These are phyloP conservation scores for Vitis amurensis DNA, from an alignment of 164 flowering plant species.

Conservation along the genomic window DNA sequence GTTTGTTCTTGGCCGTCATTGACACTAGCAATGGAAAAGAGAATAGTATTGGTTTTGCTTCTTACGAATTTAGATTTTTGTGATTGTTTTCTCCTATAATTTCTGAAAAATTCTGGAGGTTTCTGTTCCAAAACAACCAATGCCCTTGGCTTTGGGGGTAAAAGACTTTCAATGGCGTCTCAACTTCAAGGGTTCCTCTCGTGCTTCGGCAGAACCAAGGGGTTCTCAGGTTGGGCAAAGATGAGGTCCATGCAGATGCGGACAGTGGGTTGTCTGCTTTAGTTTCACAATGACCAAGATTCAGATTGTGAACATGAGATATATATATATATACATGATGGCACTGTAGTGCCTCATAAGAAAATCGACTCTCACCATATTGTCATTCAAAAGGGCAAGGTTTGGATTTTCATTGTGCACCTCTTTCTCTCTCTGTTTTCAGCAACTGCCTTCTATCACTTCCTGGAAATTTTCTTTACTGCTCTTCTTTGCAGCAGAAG, in stretches of 20 bases:
- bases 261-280: too few relatives aligned
- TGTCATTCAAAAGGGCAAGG: conserved; percentile 28
- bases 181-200: conserved; percentile 1
- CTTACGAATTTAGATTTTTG: too few relatives aligned
- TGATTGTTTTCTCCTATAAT: too few relatives aligned
- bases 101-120: too few relatives aligned
- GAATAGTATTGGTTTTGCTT: too few relatives aligned
- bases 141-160: not conserved
- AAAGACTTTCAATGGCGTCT: conserved; percentile 4
- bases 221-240: too few relatives aligned
- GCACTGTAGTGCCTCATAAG: conserved; percentile 22
- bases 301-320: conserved; percentile 21
- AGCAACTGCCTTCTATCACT: conserved; percentile 19
- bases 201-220: conserved; percentile 21
- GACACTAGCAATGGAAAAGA: too few relatives aligned
- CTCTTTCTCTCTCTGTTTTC: conserved; percentile 25
- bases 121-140: too few relatives aligned
- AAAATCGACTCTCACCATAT: conserved; percentile 54
- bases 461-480: conserved; percentile 23
- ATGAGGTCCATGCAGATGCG: too few relatives aligned
- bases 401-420: conserved; percentile 19
- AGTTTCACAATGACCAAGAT: conserved; percentile 20
- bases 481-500: conserved; percentile 35
- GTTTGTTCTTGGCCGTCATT: too few relatives aligned
- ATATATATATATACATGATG: conserved; percentile 39